A percentile compares a stretch with the other conserved stretches of the same genome.
phyloP scores from a whole-genome alignment of 2,329 filamentous ascomycete species.

The Colletotrichum eleusines region DNA sequence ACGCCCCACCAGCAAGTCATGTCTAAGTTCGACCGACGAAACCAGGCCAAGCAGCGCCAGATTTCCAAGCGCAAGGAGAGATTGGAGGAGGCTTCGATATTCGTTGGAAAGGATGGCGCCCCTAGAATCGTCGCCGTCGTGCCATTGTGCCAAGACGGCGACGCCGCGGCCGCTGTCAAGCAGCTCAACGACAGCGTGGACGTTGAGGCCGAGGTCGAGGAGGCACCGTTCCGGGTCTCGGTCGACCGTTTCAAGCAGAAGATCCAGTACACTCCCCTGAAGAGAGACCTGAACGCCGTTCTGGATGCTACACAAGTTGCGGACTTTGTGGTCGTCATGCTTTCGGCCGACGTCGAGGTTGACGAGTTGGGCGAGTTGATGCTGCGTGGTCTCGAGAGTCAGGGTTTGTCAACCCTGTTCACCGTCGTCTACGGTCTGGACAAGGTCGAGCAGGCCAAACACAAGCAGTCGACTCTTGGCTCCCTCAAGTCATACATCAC shows the following conservation, averaged over 20 bases:
- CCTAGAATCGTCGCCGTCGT: constrained; percentile 90
- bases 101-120: constrained; percentile 87
- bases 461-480: constrained; percentile 78
- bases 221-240: constrained; percentile 72
- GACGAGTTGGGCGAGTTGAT: constrained; percentile 88
- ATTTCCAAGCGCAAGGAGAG: constrained; percentile 86
- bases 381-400: constrained; percentile 87
- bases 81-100: constrained; percentile 82
- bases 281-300: constrained; percentile 79
- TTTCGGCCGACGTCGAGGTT: constrained; percentile 86
- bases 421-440: constrained; percentile 86
- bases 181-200: constrained; percentile 84
- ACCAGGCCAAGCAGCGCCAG: constrained; percentile 93
- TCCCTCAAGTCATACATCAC: constrained; percentile 94
- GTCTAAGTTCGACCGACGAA: constrained; percentile 95
- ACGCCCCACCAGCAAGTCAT: constrained; percentile 96
- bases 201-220: constrained; percentile 73
- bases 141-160: constrained; percentile 81
- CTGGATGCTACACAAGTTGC: constrained; percentile 89
- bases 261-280: constrained; percentile 83
- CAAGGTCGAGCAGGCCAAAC: constrained; percentile 82
- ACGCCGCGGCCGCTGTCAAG: constrained; percentile 74
- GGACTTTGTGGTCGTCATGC: constrained; percentile 89
- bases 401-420: constrained; percentile 94
- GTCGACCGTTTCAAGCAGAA: constrained; percentile 96